phyloP scores from a whole-genome alignment of 2,329 filamentous ascomycete genomes.

The Metarhizium humberi region DNA sequence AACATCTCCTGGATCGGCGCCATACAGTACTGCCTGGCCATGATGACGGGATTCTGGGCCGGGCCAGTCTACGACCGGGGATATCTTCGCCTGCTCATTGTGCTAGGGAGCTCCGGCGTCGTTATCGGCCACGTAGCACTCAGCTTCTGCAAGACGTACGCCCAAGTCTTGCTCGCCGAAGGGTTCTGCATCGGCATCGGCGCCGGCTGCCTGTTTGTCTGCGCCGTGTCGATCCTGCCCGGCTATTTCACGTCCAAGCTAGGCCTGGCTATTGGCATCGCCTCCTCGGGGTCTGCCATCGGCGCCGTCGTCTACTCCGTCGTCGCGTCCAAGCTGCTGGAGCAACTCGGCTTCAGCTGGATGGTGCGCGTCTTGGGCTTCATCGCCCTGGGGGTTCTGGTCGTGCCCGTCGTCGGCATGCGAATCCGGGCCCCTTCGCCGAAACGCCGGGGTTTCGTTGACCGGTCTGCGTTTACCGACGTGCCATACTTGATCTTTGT shows the following conservation, averaged over 20 bases:
- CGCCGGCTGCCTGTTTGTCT: constrained; percentile 24
- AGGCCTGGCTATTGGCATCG: constrained; percentile 20
- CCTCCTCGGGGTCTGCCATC: constrained; percentile 16
- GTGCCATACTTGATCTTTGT: constrained; percentile 28
- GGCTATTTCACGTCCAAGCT: constrained; percentile 27
- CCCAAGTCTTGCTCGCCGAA: constrained; percentile 30
- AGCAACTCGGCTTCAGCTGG: constrained; percentile 46
- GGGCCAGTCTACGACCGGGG: constrained; percentile 34
- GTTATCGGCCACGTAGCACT: constrained; percentile 34
- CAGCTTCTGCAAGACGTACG: constrained; percentile 34
- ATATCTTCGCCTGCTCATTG: constrained; percentile 27
- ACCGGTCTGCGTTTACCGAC: constrained; percentile 40
- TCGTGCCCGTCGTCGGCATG: constrained; percentile 29
- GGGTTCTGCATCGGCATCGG: constrained; percentile 29
- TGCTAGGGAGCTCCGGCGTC: constrained; percentile 24
- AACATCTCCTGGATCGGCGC: constrained; percentile 37
- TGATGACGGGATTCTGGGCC: constrained; percentile 28
- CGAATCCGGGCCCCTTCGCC: constrained; percentile 26
- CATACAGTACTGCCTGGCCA: constrained; percentile 30
- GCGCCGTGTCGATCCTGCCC: constrained; percentile 26
- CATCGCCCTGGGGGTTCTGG: constrained; percentile 28
- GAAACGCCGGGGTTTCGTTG: constrained; percentile 38
- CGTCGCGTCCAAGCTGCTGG: constrained; percentile 31
- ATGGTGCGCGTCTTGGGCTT: constrained; percentile 35
- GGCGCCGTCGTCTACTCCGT: constrained; percentile 17